These are phyloP conservation scores for Naganishia friedmannii DNA, from an alignment of 768 basidiomycete genomes.

Conservation along the genomic window DNA sequence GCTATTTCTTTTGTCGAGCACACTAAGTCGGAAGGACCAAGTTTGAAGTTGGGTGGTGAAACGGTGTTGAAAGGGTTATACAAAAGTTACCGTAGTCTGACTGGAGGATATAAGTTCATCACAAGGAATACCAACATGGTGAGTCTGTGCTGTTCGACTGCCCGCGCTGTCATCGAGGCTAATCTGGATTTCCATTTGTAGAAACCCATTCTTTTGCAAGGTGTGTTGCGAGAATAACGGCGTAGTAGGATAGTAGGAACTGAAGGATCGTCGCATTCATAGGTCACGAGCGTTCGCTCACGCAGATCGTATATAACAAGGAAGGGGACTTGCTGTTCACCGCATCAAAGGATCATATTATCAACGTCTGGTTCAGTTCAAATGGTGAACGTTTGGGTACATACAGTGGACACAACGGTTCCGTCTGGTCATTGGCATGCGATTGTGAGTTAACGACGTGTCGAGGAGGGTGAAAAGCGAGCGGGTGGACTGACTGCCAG, in stretches of 20 bases:
- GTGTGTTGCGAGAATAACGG: constrained; percentile 46
- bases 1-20: constrained; percentile 15
- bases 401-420: constrained; percentile 91
- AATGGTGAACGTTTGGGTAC: constrained; percentile 97
- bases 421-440: constrained; percentile 93
- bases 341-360: constrained; percentile 88
- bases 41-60: background rate
- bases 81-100: background rate
- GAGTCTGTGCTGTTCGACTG: background rate
- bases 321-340: constrained; percentile 96
- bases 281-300: constrained; percentile 96
- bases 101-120: background rate
- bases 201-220: constrained; percentile 75
- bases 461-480: background rate
- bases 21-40: background rate
- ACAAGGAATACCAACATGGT: constrained; percentile 6
- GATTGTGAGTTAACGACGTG: constrained; percentile 66
- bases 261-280: constrained; percentile 1
- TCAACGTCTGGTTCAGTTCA: constrained; percentile 96
- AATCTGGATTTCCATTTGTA: constrained; percentile 39
- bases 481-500: background rate
- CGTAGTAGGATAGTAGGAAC: background rate
- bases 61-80: background rate
- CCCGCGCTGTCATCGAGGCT: background rate
- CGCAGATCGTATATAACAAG: constrained; percentile 93